Evolutionary conservation across 306 rosid species (phyloP).

Genomic region (barrel medic (Medicago truncatula)): MtrunA17r5.0-ANR NC_053042.1:4541001-4541500

Average conservation of each 20-base stretch:
- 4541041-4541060: neutral
- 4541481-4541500: slow-evolving; percentile 47
- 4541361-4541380: neutral
- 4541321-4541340: slow-evolving; percentile 21
- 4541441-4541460: neutral
- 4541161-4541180: too few relatives aligned
- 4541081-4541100: slow-evolving; percentile 30
- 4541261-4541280: slow-evolving; percentile 7
- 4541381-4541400: neutral
- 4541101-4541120: slow-evolving; percentile 22
- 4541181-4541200: neutral
- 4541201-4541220: neutral
- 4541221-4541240: neutral
- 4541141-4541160: neutral
- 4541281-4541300: slow-evolving; percentile 4
- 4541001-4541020: neutral
- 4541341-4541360: slow-evolving; percentile 11
- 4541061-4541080: neutral
- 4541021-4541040: neutral
- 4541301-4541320: slow-evolving; percentile 27
- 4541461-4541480: slow-evolving; percentile 34
- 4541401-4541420: slow-evolving; percentile 10
- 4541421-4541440: slow-evolving; percentile 15
- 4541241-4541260: neutral
- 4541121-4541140: neutral